Evolutionary conservation across 2,329 filamentous ascomycete genomes (phyloP), one percentile per base, ranked within the genome.

Genomic region (Nemania bipapillata): DNA sequence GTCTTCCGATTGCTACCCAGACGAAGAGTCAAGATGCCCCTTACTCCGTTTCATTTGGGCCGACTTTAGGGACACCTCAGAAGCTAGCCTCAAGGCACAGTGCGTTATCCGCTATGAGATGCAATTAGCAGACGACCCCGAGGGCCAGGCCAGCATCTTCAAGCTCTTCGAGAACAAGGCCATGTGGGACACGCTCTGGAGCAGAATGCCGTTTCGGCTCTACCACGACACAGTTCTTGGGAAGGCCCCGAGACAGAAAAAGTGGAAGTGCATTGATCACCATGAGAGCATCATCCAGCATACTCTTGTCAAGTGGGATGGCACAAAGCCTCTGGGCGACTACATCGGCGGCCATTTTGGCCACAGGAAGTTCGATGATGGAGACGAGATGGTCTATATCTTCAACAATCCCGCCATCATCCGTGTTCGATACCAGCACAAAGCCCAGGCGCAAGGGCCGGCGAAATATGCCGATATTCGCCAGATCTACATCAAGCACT

Each of bases 371-470:
- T n/a, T n/a, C n/a, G 11, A n/a, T 0, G 42, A 28, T 8, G 35
- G 45, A 1, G 7, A 35, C 17, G 5, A 50, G 35, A 35, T 35
- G 2, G 8, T 42, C 3, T 22, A 50, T 17, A 20, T 54, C 9
- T 63, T 63, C 28, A 30, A 50, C 50, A 20, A 57, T 26, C 60
- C 52, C 6, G 60, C 50, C 7, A 55, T 63, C 52, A 63, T 63
- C 26, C 60, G 52, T 24, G 52, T 63, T 26, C 37, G 40, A 49
- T 63, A 63, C 52, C 6, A 49, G 28, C 60, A 63, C 7, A 28
- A 50, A 4, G 9, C 49, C 35, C 4, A 26, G 17, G 3, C 1
- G 15, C n/a, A 37, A 22, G 2, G 26, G 8, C 52, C 52, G 1
- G 53, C 40, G 9, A 63, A 37, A 1, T 56, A 63, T 8, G 4